These are phyloP conservation scores for Fusarium ramigenum DNA, from an alignment of 2,329 filamentous ascomycete species.

Conservation along the genomic window DNA sequence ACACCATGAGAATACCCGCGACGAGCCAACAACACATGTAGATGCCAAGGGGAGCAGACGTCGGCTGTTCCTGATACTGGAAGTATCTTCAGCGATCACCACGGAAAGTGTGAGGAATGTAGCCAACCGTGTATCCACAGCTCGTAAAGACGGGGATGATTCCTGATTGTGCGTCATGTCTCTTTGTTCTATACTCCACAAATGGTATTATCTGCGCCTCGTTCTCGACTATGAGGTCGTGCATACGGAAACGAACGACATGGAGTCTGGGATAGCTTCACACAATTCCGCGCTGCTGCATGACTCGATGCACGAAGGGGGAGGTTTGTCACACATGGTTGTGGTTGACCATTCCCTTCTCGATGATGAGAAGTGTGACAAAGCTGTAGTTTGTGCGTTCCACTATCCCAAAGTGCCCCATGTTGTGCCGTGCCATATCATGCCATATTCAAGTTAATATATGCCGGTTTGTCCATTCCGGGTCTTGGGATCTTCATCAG, in stretches of 20 bases:
- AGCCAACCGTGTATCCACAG: constrained; percentile 28
- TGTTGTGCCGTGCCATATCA: constrained; percentile 37
- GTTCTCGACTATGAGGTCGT: constrained; percentile 11
- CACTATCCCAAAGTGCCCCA: constrained; percentile 14
- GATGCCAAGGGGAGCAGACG: constrained; percentile 5
- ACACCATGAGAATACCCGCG: constrained; percentile 26
- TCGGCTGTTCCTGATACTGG: constrained; percentile 35
- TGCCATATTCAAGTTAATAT: constrained; percentile 25
- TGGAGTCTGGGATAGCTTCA: constrained; percentile 28
- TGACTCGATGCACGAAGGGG: constrained; percentile 31
- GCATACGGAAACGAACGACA: constrained; percentile 22
- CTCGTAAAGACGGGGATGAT: constrained; percentile 16
- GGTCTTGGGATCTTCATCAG: constrained; percentile 21
- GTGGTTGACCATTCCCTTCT: constrained; percentile 28
- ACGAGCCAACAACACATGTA: constrained; percentile 31
- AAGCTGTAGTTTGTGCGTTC: constrained; percentile 20
- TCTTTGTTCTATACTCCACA: constrained; percentile 27
- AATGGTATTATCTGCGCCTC: constrained; percentile 3
- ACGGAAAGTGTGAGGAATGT: constrained; percentile 4
- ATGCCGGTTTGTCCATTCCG: constrained; percentile 29
- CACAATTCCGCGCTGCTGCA: constrained; percentile 36
- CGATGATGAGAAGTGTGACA: constrained; percentile 20
- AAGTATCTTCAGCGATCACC: constrained; percentile 21
- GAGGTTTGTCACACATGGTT: constrained; percentile 35
- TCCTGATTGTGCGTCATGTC: constrained; percentile 13